Evolutionary conservation across 2,329 filamentous ascomycete genomes (phyloP).

Genomic region (Trichoderma koningii): DNA sequence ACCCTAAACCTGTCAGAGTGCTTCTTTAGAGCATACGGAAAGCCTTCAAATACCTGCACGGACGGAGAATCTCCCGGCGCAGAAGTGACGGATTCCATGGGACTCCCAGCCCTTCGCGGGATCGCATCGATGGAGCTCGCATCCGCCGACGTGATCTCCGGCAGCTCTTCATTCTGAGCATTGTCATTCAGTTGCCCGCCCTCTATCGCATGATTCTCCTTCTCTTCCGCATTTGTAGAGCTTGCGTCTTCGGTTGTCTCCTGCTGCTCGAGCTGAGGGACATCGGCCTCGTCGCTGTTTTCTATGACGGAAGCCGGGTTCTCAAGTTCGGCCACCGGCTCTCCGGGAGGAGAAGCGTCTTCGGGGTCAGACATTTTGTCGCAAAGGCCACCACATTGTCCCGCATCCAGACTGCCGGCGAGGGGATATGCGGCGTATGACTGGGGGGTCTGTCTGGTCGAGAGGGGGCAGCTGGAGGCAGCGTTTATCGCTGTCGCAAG

Average conservation of each 20-base stretch:
- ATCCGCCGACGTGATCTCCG: conserved; percentile 56
- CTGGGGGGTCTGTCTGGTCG: background rate
- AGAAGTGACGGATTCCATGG: conserved; percentile 68
- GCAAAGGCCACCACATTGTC: conserved; percentile 44
- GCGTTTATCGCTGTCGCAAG: conserved; percentile 19
- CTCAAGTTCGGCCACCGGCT: conserved; percentile 47
- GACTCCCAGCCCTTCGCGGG: conserved; percentile 63
- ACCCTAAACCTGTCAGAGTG: conserved; percentile 50
- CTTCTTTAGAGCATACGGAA: background rate
- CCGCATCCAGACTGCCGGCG: conserved; percentile 2
- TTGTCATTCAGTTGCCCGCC: conserved; percentile 49
- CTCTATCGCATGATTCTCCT: conserved; percentile 30
- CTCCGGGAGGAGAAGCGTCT: conserved; percentile 47
- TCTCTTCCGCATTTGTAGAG: conserved; percentile 27
- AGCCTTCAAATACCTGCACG: conserved; percentile 61
- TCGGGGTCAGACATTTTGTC: conserved; percentile 53
- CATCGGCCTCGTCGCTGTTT: conserved; percentile 28
- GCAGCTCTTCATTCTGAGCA: conserved; percentile 48
- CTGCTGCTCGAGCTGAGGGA: conserved; percentile 32
- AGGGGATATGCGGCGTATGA: background rate
- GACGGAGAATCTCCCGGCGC: conserved; percentile 84
- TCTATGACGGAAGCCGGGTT: conserved; percentile 21
- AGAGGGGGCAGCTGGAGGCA: conserved; percentile 2
- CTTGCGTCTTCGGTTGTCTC: conserved; percentile 26
- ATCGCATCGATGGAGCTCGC: conserved; percentile 50